Base-by-base conservation (phyloP, 2,329 filamentous ascomycete species). In the Trichoderma oligosporum region DNA sequence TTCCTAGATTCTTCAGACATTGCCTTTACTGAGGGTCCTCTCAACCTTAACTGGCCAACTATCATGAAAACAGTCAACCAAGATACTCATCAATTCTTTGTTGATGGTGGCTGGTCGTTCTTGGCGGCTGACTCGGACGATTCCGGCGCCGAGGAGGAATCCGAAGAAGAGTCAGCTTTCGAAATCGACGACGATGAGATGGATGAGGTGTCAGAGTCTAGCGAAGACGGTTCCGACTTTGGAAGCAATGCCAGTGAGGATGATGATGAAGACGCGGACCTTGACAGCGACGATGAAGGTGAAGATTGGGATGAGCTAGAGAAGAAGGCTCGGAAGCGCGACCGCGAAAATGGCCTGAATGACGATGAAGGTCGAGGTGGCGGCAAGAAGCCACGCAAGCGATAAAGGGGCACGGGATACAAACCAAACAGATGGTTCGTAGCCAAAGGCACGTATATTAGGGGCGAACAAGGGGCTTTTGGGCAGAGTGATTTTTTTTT, bases 51-150 rank as follows among this genome's bases (percentile, higher is more conserved):
- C 80, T 99, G 94, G 94, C 88, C 89, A 9, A 96, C 92, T 14
- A 99, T 99, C 70, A 99, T 99, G 91, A 99, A 99, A 81, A 99
- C 94, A 0, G 92, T 99, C 24, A 93, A 89, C 18, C 86, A 88
- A 33, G 92, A 99, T 70, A 90, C 94, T 2, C 93, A 99, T 70
- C 84, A 88, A 65, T 99, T 99, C 83, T 99, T 97, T 73, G 84
- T 82, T 4, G 93, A 97, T 62, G 94, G 95, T 29, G 94, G 94
- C 44, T 99, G 94, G 94, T 88, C 85, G 1, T 97, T 99, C 82
- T 73, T 99, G 59, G 86, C 87, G 54, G 87, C 87, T 33, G 93
- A 97, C 59, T 91, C 88, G 0, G 94, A 97, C 67, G 89, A 88
- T 12, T 91, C 96, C 62, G 89, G 82, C 41, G 83, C 77, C 1